A percentile compares a stretch with the other conserved stretches of the same genome.
phyloP scores from a whole-genome alignment of 2,329 filamentous ascomycete genomes.

The Xylaria sp. region DNA sequence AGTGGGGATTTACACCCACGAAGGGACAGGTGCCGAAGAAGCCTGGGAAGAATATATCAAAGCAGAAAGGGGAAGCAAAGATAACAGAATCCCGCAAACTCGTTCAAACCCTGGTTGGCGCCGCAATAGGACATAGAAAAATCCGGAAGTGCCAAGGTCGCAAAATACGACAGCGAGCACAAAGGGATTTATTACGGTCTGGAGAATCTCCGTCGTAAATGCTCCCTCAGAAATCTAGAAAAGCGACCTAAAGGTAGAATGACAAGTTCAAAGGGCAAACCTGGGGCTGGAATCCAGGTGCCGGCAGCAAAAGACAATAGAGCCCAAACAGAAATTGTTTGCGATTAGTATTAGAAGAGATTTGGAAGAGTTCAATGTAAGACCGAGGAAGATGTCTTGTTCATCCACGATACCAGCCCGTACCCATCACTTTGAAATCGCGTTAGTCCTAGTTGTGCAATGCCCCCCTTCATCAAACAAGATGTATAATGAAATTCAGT shows the following conservation, averaged over 20 bases:
- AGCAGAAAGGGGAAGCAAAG: background rate
- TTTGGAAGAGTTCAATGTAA: background rate
- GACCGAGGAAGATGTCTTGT: background rate
- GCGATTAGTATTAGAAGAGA: background rate
- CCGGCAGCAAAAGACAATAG: background rate
- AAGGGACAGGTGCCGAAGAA: background rate
- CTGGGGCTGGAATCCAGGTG: background rate
- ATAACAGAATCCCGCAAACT: background rate
- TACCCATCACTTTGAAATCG: background rate
- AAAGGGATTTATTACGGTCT: background rate
- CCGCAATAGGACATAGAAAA: background rate
- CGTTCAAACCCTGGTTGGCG: too few relatives aligned
- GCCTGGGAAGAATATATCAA: background rate
- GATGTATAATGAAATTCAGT: too few relatives aligned
- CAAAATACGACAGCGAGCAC: background rate
- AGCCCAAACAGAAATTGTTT: background rate
- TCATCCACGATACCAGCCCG: background rate
- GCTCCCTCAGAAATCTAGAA: background rate
- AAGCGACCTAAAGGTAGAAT: too few relatives aligned
- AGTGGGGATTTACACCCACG: constrained; percentile 17
- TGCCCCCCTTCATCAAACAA: too few relatives aligned
- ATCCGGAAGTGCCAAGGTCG: background rate
- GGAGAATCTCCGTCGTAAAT: background rate
- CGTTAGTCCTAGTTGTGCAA: too few relatives aligned
- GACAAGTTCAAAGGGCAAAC: background rate